Conservation (phyloP, 306 rosid genomes). For the Alnus rubra region DNA sequence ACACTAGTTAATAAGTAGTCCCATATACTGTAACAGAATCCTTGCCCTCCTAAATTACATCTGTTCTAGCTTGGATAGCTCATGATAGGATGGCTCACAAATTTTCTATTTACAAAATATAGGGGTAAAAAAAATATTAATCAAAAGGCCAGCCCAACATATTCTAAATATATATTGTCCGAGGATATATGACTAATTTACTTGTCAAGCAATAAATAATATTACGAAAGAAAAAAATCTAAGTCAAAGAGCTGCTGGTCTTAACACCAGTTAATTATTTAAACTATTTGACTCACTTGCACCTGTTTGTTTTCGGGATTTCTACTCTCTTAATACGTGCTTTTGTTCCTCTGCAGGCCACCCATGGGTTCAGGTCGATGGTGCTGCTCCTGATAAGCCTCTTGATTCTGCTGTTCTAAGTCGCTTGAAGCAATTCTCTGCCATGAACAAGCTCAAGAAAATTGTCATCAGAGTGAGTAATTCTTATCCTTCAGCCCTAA, state of each 20-base stretch:
- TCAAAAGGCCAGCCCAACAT: background rate
- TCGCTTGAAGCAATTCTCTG: slow-evolving; percentile 96
- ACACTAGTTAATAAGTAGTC: background rate
- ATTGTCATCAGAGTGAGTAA: slow-evolving; percentile 86
- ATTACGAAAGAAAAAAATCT: background rate
- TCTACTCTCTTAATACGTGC: slow-evolving; percentile 24
- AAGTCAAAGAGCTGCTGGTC: background rate
- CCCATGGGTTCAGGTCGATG: slow-evolving; percentile 85
- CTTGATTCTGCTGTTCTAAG: slow-evolving; percentile 87
- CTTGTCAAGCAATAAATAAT: background rate
- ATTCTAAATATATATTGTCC: background rate
- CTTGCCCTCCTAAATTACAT: background rate
- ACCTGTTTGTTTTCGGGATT: background rate
- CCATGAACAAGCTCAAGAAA: slow-evolving; percentile 86
- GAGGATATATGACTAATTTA: background rate
- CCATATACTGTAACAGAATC: background rate
- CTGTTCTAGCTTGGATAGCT: background rate
- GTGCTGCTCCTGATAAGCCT: slow-evolving; percentile 87
- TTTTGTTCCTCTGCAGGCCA: slow-evolving; percentile 65
- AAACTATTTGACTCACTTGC: background rate
- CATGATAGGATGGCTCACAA: background rate
- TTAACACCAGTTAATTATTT: background rate
- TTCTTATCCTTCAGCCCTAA: slow-evolving; percentile 24
- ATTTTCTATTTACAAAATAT: background rate
- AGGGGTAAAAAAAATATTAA: background rate